phyloP scores from a whole-genome alignment of 148 eudicot genomes.

The Gaultheria prostrata region DNA sequence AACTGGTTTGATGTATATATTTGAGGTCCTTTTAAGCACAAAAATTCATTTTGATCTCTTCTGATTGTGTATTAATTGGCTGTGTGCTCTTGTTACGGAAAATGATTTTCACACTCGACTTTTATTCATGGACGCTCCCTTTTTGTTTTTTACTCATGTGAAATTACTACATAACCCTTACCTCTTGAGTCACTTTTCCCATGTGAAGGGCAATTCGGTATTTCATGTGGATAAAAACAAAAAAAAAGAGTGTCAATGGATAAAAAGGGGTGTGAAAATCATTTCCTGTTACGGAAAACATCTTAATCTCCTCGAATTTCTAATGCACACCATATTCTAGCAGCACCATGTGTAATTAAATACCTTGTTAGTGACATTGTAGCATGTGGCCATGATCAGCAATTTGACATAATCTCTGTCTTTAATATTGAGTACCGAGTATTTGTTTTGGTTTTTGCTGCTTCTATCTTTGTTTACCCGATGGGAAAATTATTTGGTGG shows the following conservation, averaged over 20 bases:
- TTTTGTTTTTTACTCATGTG: too few relatives aligned
- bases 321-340: neutral
- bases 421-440: neutral
- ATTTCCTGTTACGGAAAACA: too few relatives aligned
- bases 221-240: too few relatives aligned
- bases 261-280: too few relatives aligned
- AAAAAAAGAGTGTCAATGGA: too few relatives aligned
- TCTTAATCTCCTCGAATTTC: constrained; percentile 35
- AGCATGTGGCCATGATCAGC: constrained; percentile 17
- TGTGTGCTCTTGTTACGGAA: constrained; percentile 17
- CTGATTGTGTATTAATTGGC: neutral
- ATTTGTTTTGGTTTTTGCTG: too few relatives aligned
- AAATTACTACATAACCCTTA: too few relatives aligned
- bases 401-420: neutral
- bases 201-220: too few relatives aligned
- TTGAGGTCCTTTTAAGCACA: neutral
- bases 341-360: neutral
- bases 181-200: too few relatives aligned
- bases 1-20: neutral
- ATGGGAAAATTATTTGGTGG: too few relatives aligned
- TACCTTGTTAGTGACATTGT: constrained; percentile 1
- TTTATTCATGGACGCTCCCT: too few relatives aligned
- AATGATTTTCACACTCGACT: too few relatives aligned
- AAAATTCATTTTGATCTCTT: neutral
- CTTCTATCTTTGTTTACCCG: neutral